phyloP scores from a whole-genome alignment of 495 filamentous ascomycete genomes.

The Lasiosphaeria hispida region DNA sequence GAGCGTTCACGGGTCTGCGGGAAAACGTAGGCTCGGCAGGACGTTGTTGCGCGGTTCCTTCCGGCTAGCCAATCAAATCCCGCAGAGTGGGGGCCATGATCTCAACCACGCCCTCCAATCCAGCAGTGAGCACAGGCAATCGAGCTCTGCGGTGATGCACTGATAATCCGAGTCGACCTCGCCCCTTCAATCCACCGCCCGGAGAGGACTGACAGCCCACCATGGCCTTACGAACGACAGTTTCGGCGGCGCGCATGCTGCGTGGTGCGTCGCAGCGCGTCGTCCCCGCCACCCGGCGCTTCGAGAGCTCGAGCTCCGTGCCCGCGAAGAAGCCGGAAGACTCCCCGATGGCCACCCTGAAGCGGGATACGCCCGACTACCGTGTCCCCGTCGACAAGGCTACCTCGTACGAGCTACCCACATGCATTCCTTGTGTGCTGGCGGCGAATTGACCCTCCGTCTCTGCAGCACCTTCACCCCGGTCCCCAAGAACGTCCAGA shows the following conservation, averaged over 20 bases:
- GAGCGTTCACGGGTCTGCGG: constrained; percentile 9
- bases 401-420: constrained; percentile 65
- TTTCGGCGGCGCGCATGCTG: constrained; percentile 43
- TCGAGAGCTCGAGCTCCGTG: constrained; percentile 36
- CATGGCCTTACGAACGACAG: constrained; percentile 43
- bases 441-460: constrained; percentile 1
- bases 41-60: constrained; percentile 35
- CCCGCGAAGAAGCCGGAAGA: constrained; percentile 28
- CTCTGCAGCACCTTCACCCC: constrained; percentile 74
- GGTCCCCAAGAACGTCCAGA: constrained; percentile 81
- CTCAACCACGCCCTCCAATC: constrained; percentile 15
- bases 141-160: background rate
- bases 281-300: constrained; percentile 44
- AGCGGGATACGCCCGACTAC: constrained; percentile 74
- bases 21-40: constrained; percentile 32
- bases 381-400: constrained; percentile 71
- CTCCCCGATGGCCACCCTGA: constrained; percentile 33
- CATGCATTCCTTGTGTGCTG: background rate
- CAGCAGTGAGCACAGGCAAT: background rate
- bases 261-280: constrained; percentile 41
- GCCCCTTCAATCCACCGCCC: constrained; percentile 15
- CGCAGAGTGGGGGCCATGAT: constrained; percentile 20
- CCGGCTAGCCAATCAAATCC: constrained; percentile 28
- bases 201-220: constrained; percentile 16
- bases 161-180: background rate